Evolutionary conservation across 2,329 filamentous ascomycete genomes (phyloP).

Genomic region (Calonectria pteridis): DNA sequence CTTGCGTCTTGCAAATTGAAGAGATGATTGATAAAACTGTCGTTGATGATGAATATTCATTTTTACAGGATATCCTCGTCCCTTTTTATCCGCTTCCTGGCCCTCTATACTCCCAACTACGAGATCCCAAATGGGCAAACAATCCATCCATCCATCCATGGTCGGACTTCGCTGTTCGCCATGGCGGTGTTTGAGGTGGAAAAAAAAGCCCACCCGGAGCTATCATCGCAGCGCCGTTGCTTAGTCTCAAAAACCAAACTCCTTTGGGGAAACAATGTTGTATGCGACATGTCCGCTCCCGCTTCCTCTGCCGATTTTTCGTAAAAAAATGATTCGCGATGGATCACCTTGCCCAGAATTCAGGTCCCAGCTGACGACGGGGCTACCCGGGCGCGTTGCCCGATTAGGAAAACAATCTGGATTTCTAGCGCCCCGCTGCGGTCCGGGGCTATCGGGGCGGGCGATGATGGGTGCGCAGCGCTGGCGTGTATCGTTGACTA

Average conservation of each 20-base stretch:
- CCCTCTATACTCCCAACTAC: background rate
- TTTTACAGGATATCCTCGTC: background rate
- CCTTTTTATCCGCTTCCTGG: conserved; percentile 15
- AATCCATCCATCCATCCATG: conserved; percentile 27
- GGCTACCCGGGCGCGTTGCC: conserved; percentile 10
- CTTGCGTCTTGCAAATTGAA: background rate
- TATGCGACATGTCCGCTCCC: background rate
- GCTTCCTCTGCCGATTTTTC: background rate
- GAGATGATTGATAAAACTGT: background rate
- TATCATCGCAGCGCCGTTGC: background rate
- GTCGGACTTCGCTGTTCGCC: background rate
- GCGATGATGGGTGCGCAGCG: background rate
- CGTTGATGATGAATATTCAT: background rate
- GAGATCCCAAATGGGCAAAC: conserved; percentile 30
- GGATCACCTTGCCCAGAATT: conserved; percentile 11
- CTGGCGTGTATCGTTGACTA: background rate
- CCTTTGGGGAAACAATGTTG: conserved; percentile 23
- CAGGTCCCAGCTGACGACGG: conserved; percentile 3
- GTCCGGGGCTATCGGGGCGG: conserved; percentile 16
- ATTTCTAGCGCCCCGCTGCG: conserved; percentile 22
- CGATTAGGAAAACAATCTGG: conserved; percentile 44
- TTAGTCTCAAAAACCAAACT: conserved; percentile 7
- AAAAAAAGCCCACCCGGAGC: background rate
- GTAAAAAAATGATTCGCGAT: conserved; percentile 3
- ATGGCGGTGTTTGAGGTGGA: background rate